Percentiles rank a stretch among this genome's conserved stretches.
phyloP scores from a whole-genome alignment of 306 rosid genomes.

The Cicer yamashitae region DNA sequence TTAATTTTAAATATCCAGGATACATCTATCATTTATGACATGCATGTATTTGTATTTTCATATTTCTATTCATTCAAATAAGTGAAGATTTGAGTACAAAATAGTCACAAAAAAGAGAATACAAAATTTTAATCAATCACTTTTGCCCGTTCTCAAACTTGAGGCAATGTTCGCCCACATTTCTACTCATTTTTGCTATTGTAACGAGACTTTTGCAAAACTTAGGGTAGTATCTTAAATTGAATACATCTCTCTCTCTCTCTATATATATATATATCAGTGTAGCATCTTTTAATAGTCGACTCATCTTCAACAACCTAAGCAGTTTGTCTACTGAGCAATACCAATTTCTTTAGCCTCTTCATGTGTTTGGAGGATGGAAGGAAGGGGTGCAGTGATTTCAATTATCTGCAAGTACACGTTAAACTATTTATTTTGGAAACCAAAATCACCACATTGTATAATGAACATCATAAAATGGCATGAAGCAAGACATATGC shows the following conservation, averaged over 20 bases:
- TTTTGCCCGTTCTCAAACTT: no score
- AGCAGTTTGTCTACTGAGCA: conserved; percentile 10
- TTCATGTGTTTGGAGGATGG: conserved; percentile 53
- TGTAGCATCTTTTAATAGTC: not conserved
- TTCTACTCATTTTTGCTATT: not conserved
- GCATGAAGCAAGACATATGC: conserved; percentile 23
- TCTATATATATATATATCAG: not conserved
- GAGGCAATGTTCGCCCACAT: not conserved
- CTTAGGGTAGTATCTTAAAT: not conserved
- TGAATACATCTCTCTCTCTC: not conserved
- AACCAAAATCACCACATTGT: not conserved
- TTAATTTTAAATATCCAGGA: not conserved
- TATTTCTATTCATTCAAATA: not conserved
- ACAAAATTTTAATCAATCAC: not conserved
- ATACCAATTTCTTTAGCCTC: conserved; percentile 34
- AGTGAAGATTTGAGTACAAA: not conserved
- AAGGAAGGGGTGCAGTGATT: conserved; percentile 70
- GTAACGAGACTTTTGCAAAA: no score
- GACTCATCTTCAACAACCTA: not conserved
- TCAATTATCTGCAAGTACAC: conserved; percentile 56
- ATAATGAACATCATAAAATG: not conserved
- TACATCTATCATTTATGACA: no score
- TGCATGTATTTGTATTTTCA: no score
- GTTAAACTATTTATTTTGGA: not conserved
- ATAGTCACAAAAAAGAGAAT: no score